Evolutionary conservation across 1,139 yeast species (phyloP).

Genomic region (Yamadazyma taylorii): DNA sequence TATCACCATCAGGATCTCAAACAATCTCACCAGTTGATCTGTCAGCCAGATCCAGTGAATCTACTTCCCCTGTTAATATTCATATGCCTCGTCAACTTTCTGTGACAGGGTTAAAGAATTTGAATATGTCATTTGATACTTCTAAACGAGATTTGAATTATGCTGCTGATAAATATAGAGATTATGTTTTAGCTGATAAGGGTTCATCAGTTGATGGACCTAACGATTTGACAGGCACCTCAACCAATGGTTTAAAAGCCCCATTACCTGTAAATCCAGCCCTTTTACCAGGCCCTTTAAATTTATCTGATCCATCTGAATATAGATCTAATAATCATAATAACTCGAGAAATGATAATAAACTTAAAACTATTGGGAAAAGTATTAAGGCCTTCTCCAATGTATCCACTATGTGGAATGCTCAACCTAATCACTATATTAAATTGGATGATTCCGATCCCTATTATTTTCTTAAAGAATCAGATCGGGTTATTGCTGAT

Average conservation of each 20-base stretch:
- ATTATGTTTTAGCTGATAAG: constrained; percentile 4
- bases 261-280: constrained; percentile 9
- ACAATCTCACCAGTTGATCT: constrained; percentile 11
- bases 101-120: constrained; percentile 27
- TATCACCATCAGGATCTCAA: constrained; percentile 8
- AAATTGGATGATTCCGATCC: constrained; percentile 37
- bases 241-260: constrained; percentile 7
- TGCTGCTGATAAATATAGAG: constrained; percentile 26
- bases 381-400: constrained; percentile 31
- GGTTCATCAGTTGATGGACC: not conserved
- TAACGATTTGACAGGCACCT: too few species aligned
- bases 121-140: constrained; percentile 38
- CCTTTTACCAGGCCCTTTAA: constrained; percentile 25
- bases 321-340: constrained; percentile 14
- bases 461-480: constrained; percentile 43
- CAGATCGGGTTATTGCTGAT: constrained; percentile 47
- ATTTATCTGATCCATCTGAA: constrained; percentile 31
- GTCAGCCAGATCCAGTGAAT: constrained; percentile 6
- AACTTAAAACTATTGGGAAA: constrained; percentile 25
- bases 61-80: constrained; percentile 19
- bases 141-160: constrained; percentile 24
- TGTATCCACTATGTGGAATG: constrained; percentile 60
- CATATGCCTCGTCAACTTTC: constrained; percentile 34
- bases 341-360: constrained; percentile 13
- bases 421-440: constrained; percentile 61